Evolutionary conservation across 768 basidiomycete species (phyloP).

Genomic region (Baorangia bicolor): DNA sequence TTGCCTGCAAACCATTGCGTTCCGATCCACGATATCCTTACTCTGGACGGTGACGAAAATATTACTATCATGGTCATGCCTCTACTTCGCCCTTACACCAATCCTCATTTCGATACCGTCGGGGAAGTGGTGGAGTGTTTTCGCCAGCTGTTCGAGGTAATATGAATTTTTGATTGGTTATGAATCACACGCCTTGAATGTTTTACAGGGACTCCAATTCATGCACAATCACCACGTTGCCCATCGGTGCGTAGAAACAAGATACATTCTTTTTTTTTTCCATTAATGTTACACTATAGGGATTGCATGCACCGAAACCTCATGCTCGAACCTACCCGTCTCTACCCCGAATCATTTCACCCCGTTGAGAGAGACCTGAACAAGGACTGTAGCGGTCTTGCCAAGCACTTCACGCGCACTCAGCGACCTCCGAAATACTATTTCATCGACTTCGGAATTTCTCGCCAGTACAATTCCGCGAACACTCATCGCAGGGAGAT

Average conservation of each 20-base stretch:
- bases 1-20: constrained; percentile 27
- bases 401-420: constrained; percentile 32
- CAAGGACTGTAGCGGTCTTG: constrained; percentile 16
- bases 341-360: constrained; percentile 31
- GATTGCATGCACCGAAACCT: constrained; percentile 33
- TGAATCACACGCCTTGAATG: background rate
- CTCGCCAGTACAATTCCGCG: constrained; percentile 28
- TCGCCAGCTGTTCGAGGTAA: constrained; percentile 32
- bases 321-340: constrained; percentile 27
- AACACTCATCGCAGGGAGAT: constrained; percentile 26
- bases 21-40: constrained; percentile 21
- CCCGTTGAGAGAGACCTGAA: constrained; percentile 10
- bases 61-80: constrained; percentile 32
- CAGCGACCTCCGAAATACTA: constrained; percentile 31
- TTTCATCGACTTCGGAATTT: constrained; percentile 39
- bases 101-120: constrained; percentile 18
- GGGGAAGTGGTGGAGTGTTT: constrained; percentile 25
- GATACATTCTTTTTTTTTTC: no score
- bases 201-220: constrained; percentile 33
- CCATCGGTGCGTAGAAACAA: constrained; percentile 21
- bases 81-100: constrained; percentile 17
- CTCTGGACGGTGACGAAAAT: constrained; percentile 5
- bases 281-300: constrained; percentile 10
- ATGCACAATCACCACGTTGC: constrained; percentile 36
- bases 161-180: background rate